phyloP scores from a whole-genome alignment of 352 stramenopile genomes.

The Pythium scleroteichum region DNA sequence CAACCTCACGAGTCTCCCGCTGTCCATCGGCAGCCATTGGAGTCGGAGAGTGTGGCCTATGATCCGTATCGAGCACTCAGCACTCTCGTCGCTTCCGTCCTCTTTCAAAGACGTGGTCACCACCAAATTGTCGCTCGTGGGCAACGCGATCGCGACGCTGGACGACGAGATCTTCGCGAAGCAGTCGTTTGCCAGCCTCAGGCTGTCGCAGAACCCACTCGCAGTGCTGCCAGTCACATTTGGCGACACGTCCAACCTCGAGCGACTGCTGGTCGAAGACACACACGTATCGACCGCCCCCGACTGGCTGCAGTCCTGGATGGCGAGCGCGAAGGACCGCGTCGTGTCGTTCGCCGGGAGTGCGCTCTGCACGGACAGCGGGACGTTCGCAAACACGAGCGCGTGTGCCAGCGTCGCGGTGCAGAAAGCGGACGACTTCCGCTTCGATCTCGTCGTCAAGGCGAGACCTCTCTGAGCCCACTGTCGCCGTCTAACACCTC shows the following conservation, averaged over 20 bases:
- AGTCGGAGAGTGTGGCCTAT: no score
- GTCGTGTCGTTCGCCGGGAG: no score
- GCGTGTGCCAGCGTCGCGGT: not conserved
- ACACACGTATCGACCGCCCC: slow-evolving; percentile 1
- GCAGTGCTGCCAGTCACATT: not conserved
- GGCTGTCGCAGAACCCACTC: slow-evolving; percentile 14
- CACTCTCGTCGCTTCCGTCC: not conserved
- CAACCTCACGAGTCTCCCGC: slow-evolving; percentile 1
- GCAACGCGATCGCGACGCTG: not conserved
- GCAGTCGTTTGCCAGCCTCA: not conserved
- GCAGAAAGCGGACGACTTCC: no score
- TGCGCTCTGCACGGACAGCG: not conserved
- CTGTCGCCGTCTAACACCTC: no score
- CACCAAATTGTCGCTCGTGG: not conserved
- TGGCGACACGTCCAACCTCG: not conserved
- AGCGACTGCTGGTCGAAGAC: not conserved
- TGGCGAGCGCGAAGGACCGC: no score
- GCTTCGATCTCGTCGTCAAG: no score
- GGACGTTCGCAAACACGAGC: not conserved
- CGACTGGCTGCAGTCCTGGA: no score
- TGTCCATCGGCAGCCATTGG: no score
- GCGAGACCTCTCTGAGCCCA: no score
- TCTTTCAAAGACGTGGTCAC: not conserved
- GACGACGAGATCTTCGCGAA: not conserved
- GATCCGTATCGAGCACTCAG: no score